Percentiles rank a stretch among this genome's conserved stretches.
Conservation (phyloP, 2,329 filamentous ascomycete genomes). For the Ophiostoma perfectum region DNA sequence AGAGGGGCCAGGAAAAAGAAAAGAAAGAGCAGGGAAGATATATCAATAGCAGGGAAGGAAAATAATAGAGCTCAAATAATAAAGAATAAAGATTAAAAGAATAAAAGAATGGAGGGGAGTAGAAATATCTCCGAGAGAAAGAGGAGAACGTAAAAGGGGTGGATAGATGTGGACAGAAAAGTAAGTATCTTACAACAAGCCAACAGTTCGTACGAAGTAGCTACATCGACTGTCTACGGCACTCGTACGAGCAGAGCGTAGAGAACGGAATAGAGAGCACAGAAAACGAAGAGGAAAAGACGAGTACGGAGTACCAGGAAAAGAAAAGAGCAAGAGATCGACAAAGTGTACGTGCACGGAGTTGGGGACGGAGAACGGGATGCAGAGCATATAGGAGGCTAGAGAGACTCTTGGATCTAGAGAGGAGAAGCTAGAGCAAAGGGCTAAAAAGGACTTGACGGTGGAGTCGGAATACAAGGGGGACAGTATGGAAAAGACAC, state of each 20-base stretch:
- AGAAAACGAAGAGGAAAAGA: not conserved
- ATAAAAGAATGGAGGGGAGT: not conserved
- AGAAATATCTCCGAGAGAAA: conserved; percentile 5
- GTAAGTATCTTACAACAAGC: not conserved
- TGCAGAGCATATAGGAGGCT: too few relatives aligned
- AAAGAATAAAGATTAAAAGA: not conserved
- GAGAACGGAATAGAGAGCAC: not conserved
- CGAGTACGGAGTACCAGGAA: not conserved
- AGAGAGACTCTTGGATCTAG: too few relatives aligned
- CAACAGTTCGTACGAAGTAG: not conserved
- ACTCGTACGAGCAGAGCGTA: too few relatives aligned
- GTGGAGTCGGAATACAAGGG: not conserved
- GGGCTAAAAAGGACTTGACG: not conserved
- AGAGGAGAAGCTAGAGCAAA: not conserved
- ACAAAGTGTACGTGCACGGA: not conserved
- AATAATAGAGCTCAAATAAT: not conserved
- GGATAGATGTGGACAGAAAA: not conserved
- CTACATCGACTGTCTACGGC: too few relatives aligned
- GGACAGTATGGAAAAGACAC: not conserved
- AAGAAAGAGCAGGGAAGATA: not conserved
- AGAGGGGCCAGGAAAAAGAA: not conserved
- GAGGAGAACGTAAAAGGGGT: not conserved
- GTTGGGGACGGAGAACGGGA: not conserved
- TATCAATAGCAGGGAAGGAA: not conserved
- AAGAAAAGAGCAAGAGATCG: not conserved